Base-by-base conservation (phyloP, 2,329 filamentous ascomycete genomes). In the Alternaria arborescens region DNA sequence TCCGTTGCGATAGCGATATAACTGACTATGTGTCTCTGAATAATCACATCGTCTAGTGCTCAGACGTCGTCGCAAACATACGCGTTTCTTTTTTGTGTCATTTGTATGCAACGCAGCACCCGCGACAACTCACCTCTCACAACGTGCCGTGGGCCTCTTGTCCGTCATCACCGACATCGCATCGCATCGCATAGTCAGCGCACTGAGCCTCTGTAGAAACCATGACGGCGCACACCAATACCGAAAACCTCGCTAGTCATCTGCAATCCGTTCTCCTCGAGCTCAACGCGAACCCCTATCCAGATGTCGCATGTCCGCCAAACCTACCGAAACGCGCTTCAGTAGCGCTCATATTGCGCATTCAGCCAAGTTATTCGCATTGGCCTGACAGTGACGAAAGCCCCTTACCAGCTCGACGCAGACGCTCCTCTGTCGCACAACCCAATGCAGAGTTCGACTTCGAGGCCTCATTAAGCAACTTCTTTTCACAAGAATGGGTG, bases 401-500 rank as follows among this genome's bases (percentile, higher is more conserved):
- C 52, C 55, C 70, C 16, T 48, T 69, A 48, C 64, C 62, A 48
- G 64, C 55, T 57, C 32, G 68, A 62, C 70, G 64, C 22, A 65
- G 75, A 32, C 61, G 69, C 12, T 77, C 75, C 11, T 77, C 75
- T 2, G 66, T 58, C 5, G 55, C 60, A 24, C 55, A 60, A 24
- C 62, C 71, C 2, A 66, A 66, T 7, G 67, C 71, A 26, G 72
- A 74, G 40, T 66, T 73, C 11, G 73, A 73, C 12, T 72, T 77
- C 38, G 67, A 80, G 56, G 76, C 83, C 40, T 80, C 83, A 40
- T 63, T 89, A 36, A 78, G 85, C 32, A 76, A 81, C 8, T 91
- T 90, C 79, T 91, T 91, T 71, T 78, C 81, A 2, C 87, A 89
- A 67, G 74, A 83, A 16, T 91, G 89, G 89, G 87, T 89, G 7